Conservation (phyloP, 2,329 filamentous ascomycete species). For the Microdochium trichocladiopsis region DNA sequence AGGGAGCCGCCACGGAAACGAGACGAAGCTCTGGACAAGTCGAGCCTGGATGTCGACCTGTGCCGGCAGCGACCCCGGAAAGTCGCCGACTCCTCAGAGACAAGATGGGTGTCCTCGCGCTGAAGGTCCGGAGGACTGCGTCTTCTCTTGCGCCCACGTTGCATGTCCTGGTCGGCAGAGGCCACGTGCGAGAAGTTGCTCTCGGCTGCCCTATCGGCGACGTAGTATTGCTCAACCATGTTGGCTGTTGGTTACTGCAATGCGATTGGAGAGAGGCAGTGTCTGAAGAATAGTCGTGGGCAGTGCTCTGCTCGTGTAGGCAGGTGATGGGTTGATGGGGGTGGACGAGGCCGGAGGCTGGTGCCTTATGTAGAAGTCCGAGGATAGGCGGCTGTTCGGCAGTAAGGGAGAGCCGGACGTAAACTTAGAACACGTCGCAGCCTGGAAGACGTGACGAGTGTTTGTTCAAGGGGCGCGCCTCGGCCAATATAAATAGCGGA, state of each 20-base stretch:
- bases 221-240: constrained; percentile 2
- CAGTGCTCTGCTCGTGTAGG: too few species aligned
- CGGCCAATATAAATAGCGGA: not conserved
- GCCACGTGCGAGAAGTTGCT: constrained; percentile 14
- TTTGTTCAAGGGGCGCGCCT: not conserved
- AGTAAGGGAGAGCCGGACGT: too few species aligned
- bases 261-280: too few species aligned
- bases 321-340: too few species aligned
- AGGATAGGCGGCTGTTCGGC: too few species aligned
- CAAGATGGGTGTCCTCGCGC: constrained; percentile 14
- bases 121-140: constrained; percentile 20
- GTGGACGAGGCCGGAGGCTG: too few species aligned
- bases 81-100: constrained; percentile 28
- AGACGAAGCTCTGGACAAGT: constrained; percentile 17
- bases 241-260: not conserved
- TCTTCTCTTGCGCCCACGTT: constrained; percentile 27
- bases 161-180: constrained; percentile 23
- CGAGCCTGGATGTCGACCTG: constrained; percentile 26
- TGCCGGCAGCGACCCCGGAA: constrained; percentile 32
- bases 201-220: constrained; percentile 14
- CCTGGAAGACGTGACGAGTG: not conserved
- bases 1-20: constrained; percentile 16
- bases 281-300: too few species aligned
- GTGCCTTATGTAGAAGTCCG: too few species aligned
- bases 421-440: too few species aligned